These are phyloP conservation scores for Musa beccarii DNA, from an alignment of 176 grass and related monocot species.

Conservation along the genomic window DNA sequence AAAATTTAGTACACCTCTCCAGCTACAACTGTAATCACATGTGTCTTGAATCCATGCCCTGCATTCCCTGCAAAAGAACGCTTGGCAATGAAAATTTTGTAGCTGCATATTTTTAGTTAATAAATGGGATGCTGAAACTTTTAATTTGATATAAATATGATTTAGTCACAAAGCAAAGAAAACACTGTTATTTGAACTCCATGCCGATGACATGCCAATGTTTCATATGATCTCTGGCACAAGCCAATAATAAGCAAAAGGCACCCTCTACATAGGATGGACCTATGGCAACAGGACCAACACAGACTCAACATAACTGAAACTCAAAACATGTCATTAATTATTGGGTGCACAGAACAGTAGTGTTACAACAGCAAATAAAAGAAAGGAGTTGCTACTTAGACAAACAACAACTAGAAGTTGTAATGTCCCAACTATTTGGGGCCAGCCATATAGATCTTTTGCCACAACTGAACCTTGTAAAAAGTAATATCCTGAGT, in stretches of 20 bases:
- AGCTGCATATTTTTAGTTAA: background rate
- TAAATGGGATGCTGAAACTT: constrained; percentile 2
- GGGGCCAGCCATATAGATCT: too few relatives aligned
- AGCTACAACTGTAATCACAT: constrained; percentile 34
- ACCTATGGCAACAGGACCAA: too few relatives aligned
- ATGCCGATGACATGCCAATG: background rate
- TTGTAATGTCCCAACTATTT: too few relatives aligned
- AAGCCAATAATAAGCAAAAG: background rate
- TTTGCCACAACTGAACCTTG: too few relatives aligned
- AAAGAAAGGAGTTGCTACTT: background rate
- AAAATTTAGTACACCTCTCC: constrained; percentile 33
- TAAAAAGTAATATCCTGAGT: too few relatives aligned
- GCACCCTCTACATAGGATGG: too few relatives aligned
- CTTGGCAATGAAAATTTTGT: background rate
- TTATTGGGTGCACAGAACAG: background rate
- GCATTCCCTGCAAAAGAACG: constrained; percentile 15
- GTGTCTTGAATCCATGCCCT: constrained; percentile 40
- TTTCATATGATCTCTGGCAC: background rate
- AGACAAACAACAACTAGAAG: background rate
- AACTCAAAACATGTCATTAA: background rate
- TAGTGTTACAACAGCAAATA: background rate
- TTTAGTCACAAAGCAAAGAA: background rate
- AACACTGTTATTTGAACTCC: background rate
- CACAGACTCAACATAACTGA: too few relatives aligned
- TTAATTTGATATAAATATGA: background rate